Base-by-base conservation (phyloP, 306 rosid genomes). In the Corylus avellana region DNA sequence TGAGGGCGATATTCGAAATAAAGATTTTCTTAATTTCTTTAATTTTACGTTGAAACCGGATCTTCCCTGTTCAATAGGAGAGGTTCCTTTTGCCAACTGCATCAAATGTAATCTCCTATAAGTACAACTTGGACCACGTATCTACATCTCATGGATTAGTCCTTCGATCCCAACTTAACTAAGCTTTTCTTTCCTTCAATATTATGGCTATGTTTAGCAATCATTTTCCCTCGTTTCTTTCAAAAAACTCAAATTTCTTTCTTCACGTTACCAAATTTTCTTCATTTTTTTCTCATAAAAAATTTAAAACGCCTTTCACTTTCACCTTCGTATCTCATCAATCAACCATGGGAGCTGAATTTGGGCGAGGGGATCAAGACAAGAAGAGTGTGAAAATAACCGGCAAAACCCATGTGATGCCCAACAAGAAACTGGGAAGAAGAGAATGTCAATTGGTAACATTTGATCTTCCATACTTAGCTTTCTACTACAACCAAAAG, bases 401-500 rank as follows among this genome's bases (percentile, higher is more conserved):
- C 1, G 51, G 54, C 46, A 88, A 89, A 75, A 72, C 72, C 79
- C 91, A 89, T 74, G 90, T 94, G 75, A 88, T 87, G 53, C 94
- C 98, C 6, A 80, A 27, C 47, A 86, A 84, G 74, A 85, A 88
- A n/a, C 62, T 95, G 4, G 98, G 98, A 1, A 91, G 20, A 55
- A 91, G 90, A 55, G 88, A 90, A 76, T 95, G 75, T 8, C 98
- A 89, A 25, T 63, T 95, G 37, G 82, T 89, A 22, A 92, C 98
- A 25, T 95, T 92, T 81, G 98, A 95, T 66, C 91, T 92, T 12
- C 98, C 98, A 3, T 95, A 95, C 68, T 63, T 95, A 12, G 98
- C 98, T 12, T 95, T 95, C 53, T 95, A 91, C 89, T 95, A 95
- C 87, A 95, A 95, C 90, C 98, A 95, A 68, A 95, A 95, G 90